phyloP scores from a whole-genome alignment of 2,329 filamentous ascomycete genomes.

The Colletotrichum destructivum region DNA sequence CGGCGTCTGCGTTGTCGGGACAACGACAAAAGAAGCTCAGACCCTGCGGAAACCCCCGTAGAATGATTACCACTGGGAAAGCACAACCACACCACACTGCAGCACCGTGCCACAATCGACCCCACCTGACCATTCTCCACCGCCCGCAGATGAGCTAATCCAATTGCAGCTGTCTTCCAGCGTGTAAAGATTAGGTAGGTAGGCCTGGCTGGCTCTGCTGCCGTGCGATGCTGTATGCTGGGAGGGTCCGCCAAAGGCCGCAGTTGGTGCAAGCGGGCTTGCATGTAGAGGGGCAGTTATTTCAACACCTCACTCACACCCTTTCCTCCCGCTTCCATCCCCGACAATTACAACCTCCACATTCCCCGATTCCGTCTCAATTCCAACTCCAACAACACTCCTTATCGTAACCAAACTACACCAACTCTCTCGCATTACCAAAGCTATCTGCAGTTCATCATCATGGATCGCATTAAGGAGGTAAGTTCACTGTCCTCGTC shows the following conservation, averaged over 20 bases:
- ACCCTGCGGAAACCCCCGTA: slow-evolving; percentile 34
- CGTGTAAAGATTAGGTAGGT: slow-evolving; percentile 31
- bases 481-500: slow-evolving; percentile 69
- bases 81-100: slow-evolving; percentile 20
- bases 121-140: slow-evolving; percentile 39
- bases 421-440: slow-evolving; percentile 49
- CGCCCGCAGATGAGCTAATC: slow-evolving; percentile 37
- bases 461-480: slow-evolving; percentile 92
- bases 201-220: slow-evolving; percentile 15
- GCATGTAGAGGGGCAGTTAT: slow-evolving; percentile 58
- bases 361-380: slow-evolving; percentile 48
- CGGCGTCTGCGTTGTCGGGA: slow-evolving; percentile 30
- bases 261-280: slow-evolving; percentile 46
- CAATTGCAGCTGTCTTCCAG: slow-evolving; percentile 39
- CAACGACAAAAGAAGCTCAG: slow-evolving; percentile 36
- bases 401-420: slow-evolving; percentile 42
- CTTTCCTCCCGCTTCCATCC: slow-evolving; percentile 52
- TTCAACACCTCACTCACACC: slow-evolving; percentile 50
- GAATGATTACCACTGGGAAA: slow-evolving; percentile 6
- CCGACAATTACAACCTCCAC: slow-evolving; percentile 37
- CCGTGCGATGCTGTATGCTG: slow-evolving; percentile 7
- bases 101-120: slow-evolving; percentile 36
- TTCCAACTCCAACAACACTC: slow-evolving; percentile 46
- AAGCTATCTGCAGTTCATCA: slow-evolving; percentile 42
- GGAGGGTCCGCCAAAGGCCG: slow-evolving; percentile 39